Evolutionary conservation across 306 rosid species (phyloP).

Genomic region (Neltuma alba): DNA sequence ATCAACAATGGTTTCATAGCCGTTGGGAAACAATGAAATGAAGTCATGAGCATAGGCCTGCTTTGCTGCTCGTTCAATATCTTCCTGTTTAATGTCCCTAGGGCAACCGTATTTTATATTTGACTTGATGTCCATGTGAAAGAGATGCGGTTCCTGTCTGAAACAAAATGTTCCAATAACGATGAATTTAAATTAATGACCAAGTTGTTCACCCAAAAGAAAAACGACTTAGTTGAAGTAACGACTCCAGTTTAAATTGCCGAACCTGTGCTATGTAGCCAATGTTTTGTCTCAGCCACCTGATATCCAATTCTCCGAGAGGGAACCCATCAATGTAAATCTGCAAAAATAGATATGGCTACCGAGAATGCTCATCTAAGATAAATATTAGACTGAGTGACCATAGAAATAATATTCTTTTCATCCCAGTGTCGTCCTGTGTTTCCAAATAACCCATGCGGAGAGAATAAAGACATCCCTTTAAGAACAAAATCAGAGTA

Average conservation of each 20-base stretch:
- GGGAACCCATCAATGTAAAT: constrained; percentile 75
- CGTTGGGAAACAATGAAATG: constrained; percentile 70
- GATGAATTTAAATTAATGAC: neutral
- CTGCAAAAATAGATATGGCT: constrained; percentile 44
- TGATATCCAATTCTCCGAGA: constrained; percentile 68
- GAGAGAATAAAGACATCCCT: neutral
- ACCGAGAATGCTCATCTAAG: neutral
- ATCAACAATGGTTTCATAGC: constrained; percentile 84
- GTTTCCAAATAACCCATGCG: neutral
- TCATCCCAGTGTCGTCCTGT: neutral
- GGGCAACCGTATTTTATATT: constrained; percentile 82
- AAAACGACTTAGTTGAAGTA: neutral
- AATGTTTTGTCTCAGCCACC: constrained; percentile 86
- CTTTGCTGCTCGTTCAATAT: constrained; percentile 81
- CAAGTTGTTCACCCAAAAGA: no score
- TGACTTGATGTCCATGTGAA: constrained; percentile 79
- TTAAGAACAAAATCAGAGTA: neutral
- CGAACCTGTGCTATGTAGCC: constrained; percentile 87
- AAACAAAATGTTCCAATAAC: constrained; percentile 16
- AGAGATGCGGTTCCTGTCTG: constrained; percentile 79
- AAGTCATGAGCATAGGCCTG: constrained; percentile 87
- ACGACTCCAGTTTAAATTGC: constrained; percentile 32
- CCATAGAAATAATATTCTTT: neutral
- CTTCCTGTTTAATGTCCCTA: constrained; percentile 40
- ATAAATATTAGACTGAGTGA: neutral